phyloP scores from a whole-genome alignment of 2,329 filamentous ascomycete genomes.

The Colletotrichum liriopes region DNA sequence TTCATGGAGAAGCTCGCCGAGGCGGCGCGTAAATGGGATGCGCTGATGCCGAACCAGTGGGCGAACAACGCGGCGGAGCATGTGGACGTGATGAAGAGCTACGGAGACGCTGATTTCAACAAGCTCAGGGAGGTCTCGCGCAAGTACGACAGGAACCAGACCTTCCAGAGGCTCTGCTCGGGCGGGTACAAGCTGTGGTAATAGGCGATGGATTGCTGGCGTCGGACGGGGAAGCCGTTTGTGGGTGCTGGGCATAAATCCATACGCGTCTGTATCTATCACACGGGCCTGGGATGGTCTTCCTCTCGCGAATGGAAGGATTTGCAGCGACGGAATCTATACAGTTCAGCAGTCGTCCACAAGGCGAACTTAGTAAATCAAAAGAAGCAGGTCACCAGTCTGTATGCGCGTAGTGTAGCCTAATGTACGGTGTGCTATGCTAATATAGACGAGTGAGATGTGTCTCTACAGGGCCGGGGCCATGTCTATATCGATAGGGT shows the following conservation, averaged over 20 bases:
- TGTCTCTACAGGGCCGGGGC: too few relatives aligned
- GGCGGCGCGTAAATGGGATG: constrained; percentile 39
- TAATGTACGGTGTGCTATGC: too few relatives aligned
- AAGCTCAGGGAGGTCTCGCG: constrained; percentile 49
- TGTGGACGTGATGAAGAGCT: constrained; percentile 49
- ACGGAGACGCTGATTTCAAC: constrained; percentile 51
- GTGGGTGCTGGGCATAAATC: neutral
- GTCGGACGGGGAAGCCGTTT: neutral
- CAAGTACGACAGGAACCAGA: constrained; percentile 52
- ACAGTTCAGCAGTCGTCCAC: too few relatives aligned
- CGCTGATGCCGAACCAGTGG: constrained; percentile 49
- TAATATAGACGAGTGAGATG: too few relatives aligned
- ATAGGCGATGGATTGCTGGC: neutral
- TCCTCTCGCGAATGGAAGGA: too few relatives aligned
- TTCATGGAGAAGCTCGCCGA: constrained; percentile 29
- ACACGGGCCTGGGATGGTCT: too few relatives aligned
- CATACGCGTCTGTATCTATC: neutral
- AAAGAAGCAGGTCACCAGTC: too few relatives aligned
- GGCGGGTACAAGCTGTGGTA: constrained; percentile 43
- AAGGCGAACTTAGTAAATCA: too few relatives aligned
- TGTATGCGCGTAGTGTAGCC: too few relatives aligned
- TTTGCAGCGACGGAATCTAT: too few relatives aligned
- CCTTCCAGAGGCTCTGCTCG: constrained; percentile 50
- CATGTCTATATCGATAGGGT: too few relatives aligned
- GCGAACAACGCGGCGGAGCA: constrained; percentile 54